Percentiles rank a stretch among this genome's conserved stretches.
Conservation (phyloP, 2,329 filamentous ascomycete species). For the Chaetomium olivaceum region DNA sequence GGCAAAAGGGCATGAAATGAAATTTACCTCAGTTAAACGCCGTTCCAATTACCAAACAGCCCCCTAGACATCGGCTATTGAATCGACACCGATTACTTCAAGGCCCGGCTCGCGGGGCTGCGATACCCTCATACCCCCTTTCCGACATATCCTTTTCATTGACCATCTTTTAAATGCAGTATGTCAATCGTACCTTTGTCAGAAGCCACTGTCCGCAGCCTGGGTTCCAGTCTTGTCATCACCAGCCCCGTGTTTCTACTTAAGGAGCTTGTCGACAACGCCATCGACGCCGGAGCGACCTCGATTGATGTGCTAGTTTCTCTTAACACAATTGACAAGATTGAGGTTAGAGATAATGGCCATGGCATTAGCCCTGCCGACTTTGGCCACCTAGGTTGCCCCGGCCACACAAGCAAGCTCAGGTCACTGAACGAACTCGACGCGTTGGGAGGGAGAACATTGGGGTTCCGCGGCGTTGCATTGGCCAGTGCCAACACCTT, state of each 20-base stretch:
- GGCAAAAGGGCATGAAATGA: background rate
- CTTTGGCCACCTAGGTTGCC: conserved; percentile 60
- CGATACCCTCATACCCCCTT: background rate
- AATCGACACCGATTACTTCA: too few species aligned
- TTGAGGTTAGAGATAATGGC: conserved; percentile 75
- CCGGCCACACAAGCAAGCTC: conserved; percentile 75
- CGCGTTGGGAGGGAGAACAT: conserved; percentile 54
- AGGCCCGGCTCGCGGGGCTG: background rate
- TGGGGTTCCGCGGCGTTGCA: conserved; percentile 78
- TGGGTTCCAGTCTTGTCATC: conserved; percentile 63
- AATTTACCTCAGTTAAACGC: background rate
- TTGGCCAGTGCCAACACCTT: conserved; percentile 65
- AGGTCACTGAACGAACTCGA: conserved; percentile 62
- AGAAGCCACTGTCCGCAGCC: conserved; percentile 51
- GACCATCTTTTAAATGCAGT: conserved; percentile 1
- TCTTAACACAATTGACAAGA: conserved; percentile 64
- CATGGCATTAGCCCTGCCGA: conserved; percentile 66
- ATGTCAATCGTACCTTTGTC: conserved; percentile 57
- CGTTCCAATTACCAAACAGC: background rate
- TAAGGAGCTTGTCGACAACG: conserved; percentile 78
- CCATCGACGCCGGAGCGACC: conserved; percentile 69
- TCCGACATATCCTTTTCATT: background rate
- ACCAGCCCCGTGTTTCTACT: conserved; percentile 61
- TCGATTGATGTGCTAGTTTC: conserved; percentile 65
- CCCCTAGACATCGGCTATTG: background rate